Evolutionary conservation across 257 asterid genomes (phyloP).

Genomic region (Apocynum venetum): DNA sequence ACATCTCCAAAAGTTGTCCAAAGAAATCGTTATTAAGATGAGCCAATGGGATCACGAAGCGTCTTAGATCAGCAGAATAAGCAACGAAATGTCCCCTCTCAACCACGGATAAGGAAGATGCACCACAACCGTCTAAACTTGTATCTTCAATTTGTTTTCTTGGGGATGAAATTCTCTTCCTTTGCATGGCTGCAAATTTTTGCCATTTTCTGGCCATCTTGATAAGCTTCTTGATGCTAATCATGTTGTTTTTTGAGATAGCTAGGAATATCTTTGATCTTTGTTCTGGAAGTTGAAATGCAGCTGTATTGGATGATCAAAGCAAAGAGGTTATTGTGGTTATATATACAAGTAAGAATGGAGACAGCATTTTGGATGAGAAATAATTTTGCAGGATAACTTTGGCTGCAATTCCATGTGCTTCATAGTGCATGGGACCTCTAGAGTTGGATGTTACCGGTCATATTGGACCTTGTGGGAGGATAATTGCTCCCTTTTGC

Average conservation of each 20-base stretch:
- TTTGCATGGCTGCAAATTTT: constrained; percentile 16
- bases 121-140: background rate
- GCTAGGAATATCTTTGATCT: background rate
- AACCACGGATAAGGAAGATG: background rate
- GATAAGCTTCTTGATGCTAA: constrained; percentile 23
- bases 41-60: constrained; percentile 19
- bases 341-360: background rate
- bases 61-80: background rate
- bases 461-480: background rate
- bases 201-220: constrained; percentile 35
- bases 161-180: constrained; percentile 19
- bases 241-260: constrained; percentile 14
- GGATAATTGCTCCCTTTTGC: background rate
- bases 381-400: background rate
- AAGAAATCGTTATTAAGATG: constrained; percentile 12
- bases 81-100: constrained; percentile 19
- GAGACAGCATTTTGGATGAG: background rate
- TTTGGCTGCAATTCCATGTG: background rate
- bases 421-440: background rate
- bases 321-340: background rate
- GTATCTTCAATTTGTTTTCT: background rate
- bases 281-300: background rate
- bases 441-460: background rate
- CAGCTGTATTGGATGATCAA: background rate
- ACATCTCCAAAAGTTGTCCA: constrained; percentile 21